Base-by-base conservation (phyloP, 495 filamentous ascomycete species). In the Clavariopsis aquatica region DNA sequence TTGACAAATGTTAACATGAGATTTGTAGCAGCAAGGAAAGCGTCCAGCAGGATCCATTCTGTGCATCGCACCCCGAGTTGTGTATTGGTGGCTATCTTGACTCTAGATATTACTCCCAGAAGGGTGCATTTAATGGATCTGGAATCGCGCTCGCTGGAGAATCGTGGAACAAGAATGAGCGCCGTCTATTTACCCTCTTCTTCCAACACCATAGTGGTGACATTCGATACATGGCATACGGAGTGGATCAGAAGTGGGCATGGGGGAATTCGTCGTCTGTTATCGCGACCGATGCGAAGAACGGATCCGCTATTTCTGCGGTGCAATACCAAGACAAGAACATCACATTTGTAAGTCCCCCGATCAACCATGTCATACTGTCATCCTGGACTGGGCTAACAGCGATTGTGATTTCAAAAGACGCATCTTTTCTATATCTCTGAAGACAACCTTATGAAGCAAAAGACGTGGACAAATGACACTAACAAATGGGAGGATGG, bases 371-470 rank as follows among this genome's bases (percentile, higher is more conserved):
- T 12, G 31, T n/a, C n/a, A 34, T 34, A 5, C 5, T 34, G 12
- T 34, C 31, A 34, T 34, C 31, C 31, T 34, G 5, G 31, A 34
- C 31, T 5, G 31, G 12, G 12, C 31, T 34, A 34, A 34, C 31
- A 34, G 6, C 31, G 12, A 34, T 5, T 12, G 31, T 34, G 12
- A 34, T 34, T 4, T 19, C 6, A 10, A 54, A 15, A 69, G 69
- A 71, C 60, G 69, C 75, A 76, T 51, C 56, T 75, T 26, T 75
- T 74, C 58, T 75, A 77, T 34, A 70, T 77, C 56, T 69, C 71
- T 54, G 45, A 56, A 29, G 62, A 74, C 58, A 69, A 72, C 49
- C 38, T 52, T 27, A 57, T 77, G 36, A 49, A 45, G 13, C 75
- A 76, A 51, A 52, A 67, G 22, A 66, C 47, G 29, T 72, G 75